Conservation (phyloP, 345 rosid genomes). For the Salix brachista region DNA sequence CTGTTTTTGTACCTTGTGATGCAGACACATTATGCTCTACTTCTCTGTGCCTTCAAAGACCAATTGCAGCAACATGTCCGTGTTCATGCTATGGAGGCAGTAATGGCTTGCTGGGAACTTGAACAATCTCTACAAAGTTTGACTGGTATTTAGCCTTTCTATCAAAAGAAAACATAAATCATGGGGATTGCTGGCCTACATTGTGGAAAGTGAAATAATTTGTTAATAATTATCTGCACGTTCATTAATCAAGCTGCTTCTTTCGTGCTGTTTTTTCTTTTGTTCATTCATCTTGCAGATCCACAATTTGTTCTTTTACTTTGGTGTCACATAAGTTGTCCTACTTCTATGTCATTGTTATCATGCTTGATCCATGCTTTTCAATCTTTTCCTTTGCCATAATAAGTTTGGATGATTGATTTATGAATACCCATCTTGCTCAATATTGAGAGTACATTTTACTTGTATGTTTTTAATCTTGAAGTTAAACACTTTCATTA, state of each 20-base stretch:
- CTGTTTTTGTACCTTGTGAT: slow-evolving; percentile 19
- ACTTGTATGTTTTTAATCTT: not conserved
- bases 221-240: not conserved
- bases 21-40: slow-evolving; percentile 71
- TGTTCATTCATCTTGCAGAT: not conserved
- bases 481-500: not conserved
- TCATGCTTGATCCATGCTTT: not conserved
- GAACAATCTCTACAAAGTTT: slow-evolving; percentile 70
- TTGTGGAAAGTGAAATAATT: not conserved
- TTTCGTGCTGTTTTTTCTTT: not conserved
- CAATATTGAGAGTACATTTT: not conserved
- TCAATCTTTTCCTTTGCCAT: not conserved
- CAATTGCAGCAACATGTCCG: slow-evolving; percentile 85
- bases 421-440: not conserved
- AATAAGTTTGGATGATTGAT: not conserved
- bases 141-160: slow-evolving; percentile 39
- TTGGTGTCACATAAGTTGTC: not conserved
- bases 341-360: not conserved
- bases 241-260: not conserved
- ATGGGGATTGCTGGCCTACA: not conserved
- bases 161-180: not conserved
- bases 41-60: slow-evolving; percentile 74
- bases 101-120: slow-evolving; percentile 81
- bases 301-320: not conserved
- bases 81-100: slow-evolving; percentile 89